Base-by-base conservation (phyloP, 1,139 yeast species). In the Scheffersomyces illinoinensis region DNA sequence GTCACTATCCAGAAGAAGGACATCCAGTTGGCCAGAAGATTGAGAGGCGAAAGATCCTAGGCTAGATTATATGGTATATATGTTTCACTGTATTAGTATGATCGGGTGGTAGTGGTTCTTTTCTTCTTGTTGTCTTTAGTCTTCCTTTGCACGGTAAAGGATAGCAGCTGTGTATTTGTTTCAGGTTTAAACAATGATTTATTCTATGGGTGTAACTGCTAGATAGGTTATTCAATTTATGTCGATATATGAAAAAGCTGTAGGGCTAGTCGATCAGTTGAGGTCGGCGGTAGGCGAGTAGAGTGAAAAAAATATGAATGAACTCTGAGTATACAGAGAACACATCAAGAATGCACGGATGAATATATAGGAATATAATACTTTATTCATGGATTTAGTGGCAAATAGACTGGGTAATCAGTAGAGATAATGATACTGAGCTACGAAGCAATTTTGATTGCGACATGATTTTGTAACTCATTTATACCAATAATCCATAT, bases 1-100 rank as follows among this genome's bases (percentile, higher is more conserved):
- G 85, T 81, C 62, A 81, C 85, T 59, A 81, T 81, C 64, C 84
- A 81, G 70, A 81, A 81, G 84, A 81, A 81, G 75, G 85, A 81
- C 67, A 81, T 81, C 71, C 84, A 81, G 70, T 79, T 81, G 69
- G 85, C 85, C 56, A 79, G 84, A 78, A 80, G 85, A 77, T 80
- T 81, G 72, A 78, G 85, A 75, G 85, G 85, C 66, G 84, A 81
- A 73, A 78, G 84, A 76, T 74, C 84, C 54, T 79, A 74, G 66
- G 57, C 51, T 33, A 33, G 43, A 33, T 33, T 33, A 33, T 33
- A 33, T 33, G 43, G 10, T 14, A 24, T 24, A 24, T 24, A 12
- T 33, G 43, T 33, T 26, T 26, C 33, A 26, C 12, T 33, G 43
- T 33, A 33, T 33, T 33, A 33, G 43, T 33, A 33, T 33, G 43